Evolutionary conservation across 139 green algal genomes (phyloP).

Genomic region (Chlamydomonas sp.): DNA sequence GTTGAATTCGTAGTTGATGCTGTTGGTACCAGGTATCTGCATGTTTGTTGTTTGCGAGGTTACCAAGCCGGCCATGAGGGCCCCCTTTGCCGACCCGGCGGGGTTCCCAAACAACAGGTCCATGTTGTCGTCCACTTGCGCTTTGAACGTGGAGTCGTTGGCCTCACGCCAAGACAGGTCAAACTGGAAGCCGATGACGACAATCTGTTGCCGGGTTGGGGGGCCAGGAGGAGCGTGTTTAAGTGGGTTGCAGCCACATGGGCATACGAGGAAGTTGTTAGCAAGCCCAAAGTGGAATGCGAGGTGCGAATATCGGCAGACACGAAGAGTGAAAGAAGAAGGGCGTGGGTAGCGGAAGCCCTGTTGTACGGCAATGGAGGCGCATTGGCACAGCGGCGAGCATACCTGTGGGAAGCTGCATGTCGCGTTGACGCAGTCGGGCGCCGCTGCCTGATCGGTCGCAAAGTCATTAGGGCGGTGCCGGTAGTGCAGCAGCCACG

Average conservation of each 20-base stretch:
- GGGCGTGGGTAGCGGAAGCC: too few species aligned
- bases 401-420: neutral
- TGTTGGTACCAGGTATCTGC: too few species aligned
- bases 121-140: neutral
- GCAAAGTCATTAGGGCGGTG: neutral
- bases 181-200: constrained; percentile 10
- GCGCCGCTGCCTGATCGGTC: too few species aligned
- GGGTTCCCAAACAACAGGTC: neutral
- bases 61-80: neutral
- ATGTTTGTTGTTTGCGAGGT: neutral
- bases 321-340: too few species aligned
- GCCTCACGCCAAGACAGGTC: neutral
- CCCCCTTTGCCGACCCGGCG: neutral
- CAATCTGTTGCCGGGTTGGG: neutral
- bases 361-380: too few species aligned
- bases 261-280: too few species aligned
- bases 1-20: neutral
- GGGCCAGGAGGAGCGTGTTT: too few species aligned
- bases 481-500: constrained; percentile 12
- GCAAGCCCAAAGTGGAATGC: too few species aligned
- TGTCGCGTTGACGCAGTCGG: neutral
- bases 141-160: neutral
- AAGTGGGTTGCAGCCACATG: too few species aligned
- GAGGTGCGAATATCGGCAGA: too few species aligned
- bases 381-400: too few species aligned